A percentile compares a stretch with the other conserved stretches of the same genome.
phyloP scores from a whole-genome alignment of 140 eudicot species.

The Flaveria floridana region DNA sequence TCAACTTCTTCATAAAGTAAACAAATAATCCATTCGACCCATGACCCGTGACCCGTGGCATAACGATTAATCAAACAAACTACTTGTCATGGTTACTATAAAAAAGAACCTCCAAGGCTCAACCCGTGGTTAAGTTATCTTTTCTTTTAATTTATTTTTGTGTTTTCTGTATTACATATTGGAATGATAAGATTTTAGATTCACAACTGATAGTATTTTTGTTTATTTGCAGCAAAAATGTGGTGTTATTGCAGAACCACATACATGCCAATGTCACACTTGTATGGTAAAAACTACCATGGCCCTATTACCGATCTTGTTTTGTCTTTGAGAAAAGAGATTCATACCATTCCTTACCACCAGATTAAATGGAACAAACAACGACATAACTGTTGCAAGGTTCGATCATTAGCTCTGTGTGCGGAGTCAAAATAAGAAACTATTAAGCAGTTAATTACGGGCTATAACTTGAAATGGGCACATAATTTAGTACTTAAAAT shows the following conservation, averaged over 20 bases:
- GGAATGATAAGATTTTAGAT: not conserved
- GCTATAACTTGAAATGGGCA: not conserved
- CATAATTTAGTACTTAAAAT: not conserved
- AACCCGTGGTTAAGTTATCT: not conserved
- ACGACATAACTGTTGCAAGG: conserved; percentile 47
- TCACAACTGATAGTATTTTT: not conserved
- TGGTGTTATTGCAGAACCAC: conserved; percentile 44
- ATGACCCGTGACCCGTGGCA: too few relatives aligned
- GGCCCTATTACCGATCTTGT: conserved; percentile 47
- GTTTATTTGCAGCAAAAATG: conserved; percentile 40
- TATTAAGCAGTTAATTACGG: not conserved
- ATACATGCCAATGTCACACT: conserved; percentile 48
- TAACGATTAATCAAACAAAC: too few relatives aligned
- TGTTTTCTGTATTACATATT: not conserved
- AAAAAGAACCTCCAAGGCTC: not conserved
- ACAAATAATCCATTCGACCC: too few relatives aligned
- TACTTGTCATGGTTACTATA: too few relatives aligned
- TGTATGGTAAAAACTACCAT: conserved; percentile 35
- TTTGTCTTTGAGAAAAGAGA: conserved; percentile 36
- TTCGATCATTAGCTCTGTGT: not conserved
- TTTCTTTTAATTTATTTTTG: not conserved
- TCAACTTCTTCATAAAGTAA: too few relatives aligned
- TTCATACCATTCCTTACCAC: conserved; percentile 35
- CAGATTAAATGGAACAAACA: conserved; percentile 39
- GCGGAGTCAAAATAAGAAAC: not conserved